These are phyloP conservation scores for Apiospora aurea DNA, from an alignment of 2,329 filamentous ascomycete genomes.

Conservation along the genomic window DNA sequence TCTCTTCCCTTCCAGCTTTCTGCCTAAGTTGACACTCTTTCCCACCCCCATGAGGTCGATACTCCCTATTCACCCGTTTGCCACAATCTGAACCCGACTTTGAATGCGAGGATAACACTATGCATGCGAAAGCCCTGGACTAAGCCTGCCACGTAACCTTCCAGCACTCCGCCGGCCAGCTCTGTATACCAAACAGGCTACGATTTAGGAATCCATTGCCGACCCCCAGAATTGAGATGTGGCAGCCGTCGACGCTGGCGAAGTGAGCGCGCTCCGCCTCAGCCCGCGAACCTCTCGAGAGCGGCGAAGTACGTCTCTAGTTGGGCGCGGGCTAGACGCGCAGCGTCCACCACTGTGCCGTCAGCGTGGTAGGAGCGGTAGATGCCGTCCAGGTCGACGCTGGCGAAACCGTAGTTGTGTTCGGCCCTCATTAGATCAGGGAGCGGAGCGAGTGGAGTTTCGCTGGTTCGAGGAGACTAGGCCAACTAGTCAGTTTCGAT, in stretches of 20 bases:
- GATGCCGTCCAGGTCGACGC: conserved; percentile 1
- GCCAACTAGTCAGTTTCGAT: neutral
- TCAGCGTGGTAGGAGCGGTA: neutral
- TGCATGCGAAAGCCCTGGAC: no score
- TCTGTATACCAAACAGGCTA: neutral
- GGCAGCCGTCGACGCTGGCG: neutral
- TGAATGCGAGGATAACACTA: no score
- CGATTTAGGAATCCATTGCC: neutral
- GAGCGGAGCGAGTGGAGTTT: neutral
- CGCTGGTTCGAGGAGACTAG: neutral
- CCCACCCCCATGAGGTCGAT: no score
- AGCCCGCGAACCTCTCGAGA: neutral
- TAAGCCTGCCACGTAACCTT: no score
- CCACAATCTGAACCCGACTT: no score
- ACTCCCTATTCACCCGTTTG: no score
- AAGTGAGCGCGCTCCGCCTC: conserved; percentile 9
- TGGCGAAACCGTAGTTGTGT: neutral
- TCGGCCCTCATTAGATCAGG: neutral
- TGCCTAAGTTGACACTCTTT: no score
- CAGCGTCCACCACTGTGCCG: neutral
- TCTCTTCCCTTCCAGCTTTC: no score
- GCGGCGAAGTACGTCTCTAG: conserved; percentile 2
- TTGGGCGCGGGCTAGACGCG: neutral
- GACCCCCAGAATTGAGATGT: neutral
- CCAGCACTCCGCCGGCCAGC: no score